A percentile compares a stretch with the other conserved stretches of the same genome.
Conservation (phyloP, 331 rosid genomes). For the Stylosanthes scabra region DNA sequence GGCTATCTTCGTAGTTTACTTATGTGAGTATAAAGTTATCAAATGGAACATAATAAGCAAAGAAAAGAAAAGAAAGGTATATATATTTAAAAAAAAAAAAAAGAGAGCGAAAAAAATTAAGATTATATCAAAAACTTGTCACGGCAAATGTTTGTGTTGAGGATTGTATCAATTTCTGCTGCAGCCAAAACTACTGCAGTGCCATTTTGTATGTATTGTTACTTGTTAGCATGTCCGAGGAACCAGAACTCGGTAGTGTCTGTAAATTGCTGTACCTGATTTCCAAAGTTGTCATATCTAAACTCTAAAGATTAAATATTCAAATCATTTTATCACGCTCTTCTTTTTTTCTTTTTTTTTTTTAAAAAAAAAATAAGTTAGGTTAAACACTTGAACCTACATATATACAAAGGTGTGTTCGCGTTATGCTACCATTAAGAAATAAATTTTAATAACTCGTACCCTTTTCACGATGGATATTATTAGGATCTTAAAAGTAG, state of each 20-base stretch:
- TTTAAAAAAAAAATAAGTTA: no score
- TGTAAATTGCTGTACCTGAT: conserved; percentile 33
- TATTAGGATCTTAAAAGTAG: no score
- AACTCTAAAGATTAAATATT: neutral
- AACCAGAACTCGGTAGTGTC: conserved; percentile 32
- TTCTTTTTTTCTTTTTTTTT: no score
- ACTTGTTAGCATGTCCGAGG: conserved; percentile 34
- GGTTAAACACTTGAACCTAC: no score
- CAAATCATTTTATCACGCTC: no score
- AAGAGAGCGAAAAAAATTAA: neutral
- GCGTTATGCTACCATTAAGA: no score
- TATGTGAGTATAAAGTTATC: conserved; percentile 44
- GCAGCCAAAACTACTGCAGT: conserved; percentile 58
- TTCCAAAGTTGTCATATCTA: conserved; percentile 11
- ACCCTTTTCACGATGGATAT: no score
- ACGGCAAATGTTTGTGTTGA: conserved; percentile 37
- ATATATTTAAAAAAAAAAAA: no score
- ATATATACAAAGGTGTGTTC: no score
- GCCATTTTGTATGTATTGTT: conserved; percentile 55
- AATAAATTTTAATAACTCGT: no score
- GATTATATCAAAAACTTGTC: conserved; percentile 41
- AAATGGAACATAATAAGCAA: conserved; percentile 13
- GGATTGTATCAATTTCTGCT: conserved; percentile 46
- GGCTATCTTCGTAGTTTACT: conserved; percentile 36
- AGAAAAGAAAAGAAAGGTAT: neutral